Conservation (phyloP, 306 rosid genomes). For the Cajanus cajan region DNA sequence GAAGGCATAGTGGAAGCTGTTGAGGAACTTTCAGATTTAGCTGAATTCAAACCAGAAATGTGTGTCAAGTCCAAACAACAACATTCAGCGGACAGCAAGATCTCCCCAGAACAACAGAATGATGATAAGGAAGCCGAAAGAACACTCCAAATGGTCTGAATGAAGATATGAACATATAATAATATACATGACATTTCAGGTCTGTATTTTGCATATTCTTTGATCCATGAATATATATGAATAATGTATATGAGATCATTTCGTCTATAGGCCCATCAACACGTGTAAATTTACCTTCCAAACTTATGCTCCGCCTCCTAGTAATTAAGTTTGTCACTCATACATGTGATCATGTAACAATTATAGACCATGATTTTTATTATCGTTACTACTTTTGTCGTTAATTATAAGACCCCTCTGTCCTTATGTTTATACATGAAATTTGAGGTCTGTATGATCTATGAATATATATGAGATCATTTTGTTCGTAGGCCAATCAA, state of each 20-base stretch:
- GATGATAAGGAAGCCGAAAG: constrained; percentile 1
- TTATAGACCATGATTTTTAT: too few relatives aligned
- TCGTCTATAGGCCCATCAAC: not conserved
- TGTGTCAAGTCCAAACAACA: constrained; percentile 33
- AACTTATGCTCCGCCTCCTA: not conserved
- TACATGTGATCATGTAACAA: not conserved
- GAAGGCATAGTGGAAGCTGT: constrained; percentile 59
- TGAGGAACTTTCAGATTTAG: constrained; percentile 53
- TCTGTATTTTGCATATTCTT: not conserved
- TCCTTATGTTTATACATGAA: too few relatives aligned
- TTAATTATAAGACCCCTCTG: too few relatives aligned
- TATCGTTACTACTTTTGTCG: too few relatives aligned
- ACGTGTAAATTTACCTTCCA: not conserved
- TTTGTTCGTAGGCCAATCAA: too few relatives aligned
- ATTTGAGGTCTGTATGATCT: too few relatives aligned
- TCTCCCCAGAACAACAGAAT: not conserved
- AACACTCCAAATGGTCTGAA: constrained; percentile 24
- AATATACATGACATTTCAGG: not conserved
- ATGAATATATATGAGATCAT: too few relatives aligned
- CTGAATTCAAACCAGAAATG: constrained; percentile 22
- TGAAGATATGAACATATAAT: not conserved
- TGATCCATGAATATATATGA: not conserved
- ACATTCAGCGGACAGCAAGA: not conserved
- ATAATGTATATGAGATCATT: not conserved
- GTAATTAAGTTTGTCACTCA: not conserved